Evolutionary conservation across 805 yeast genomes (phyloP).

Genomic region (baker's yeast (Saccharomyces cerevisiae)): DNA sequence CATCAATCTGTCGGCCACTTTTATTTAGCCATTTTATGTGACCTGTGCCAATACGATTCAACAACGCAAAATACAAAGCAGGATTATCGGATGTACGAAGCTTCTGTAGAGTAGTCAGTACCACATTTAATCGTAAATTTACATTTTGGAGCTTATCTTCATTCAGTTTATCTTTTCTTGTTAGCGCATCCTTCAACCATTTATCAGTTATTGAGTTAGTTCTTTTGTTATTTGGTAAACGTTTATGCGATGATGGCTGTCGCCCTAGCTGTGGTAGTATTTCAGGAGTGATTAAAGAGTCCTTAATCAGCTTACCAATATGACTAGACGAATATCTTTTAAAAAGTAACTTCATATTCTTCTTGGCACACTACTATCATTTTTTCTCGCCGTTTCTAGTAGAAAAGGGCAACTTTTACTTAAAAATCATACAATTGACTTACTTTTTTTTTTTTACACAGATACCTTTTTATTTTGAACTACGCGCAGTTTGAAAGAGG

Average conservation of each 20-base stretch:
- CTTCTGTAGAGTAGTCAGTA: conserved; percentile 18
- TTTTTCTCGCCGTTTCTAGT: neutral
- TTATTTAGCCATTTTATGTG: conserved; percentile 19
- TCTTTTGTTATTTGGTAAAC: neutral
- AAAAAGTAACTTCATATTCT: neutral
- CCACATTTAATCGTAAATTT: conserved; percentile 9
- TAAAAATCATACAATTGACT: neutral
- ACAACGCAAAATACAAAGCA: conserved; percentile 16
- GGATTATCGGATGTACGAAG: conserved; percentile 14
- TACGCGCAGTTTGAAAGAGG: no score
- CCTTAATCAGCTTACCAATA: neutral
- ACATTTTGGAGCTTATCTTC: neutral
- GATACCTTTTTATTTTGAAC: neutral
- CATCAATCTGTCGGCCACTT: conserved; percentile 5
- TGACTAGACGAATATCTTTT: neutral
- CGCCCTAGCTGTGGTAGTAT: neutral
- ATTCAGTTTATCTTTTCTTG: neutral
- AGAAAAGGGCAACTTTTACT: neutral
- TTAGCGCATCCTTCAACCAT: conserved; percentile 17
- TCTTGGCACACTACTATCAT: neutral
- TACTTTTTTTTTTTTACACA: neutral
- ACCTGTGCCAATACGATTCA: conserved; percentile 16
- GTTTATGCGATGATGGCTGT: neutral
- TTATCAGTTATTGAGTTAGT: conserved; percentile 9
- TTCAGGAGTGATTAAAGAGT: neutral